Conservation (phyloP, 495 filamentous ascomycete genomes). For the Mytilinidion resinicola region DNA sequence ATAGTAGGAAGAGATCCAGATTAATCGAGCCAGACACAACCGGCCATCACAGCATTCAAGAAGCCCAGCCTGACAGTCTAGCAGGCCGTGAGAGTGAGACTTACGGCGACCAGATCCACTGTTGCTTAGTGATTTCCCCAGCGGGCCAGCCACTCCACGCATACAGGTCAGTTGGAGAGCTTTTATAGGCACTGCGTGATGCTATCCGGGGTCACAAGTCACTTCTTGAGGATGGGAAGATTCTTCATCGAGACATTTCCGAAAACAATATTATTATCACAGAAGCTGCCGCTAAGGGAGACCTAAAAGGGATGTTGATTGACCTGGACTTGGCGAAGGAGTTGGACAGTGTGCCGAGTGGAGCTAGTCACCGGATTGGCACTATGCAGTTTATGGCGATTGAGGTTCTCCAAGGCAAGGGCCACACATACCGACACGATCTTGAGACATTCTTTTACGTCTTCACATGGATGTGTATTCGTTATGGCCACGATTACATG, state of each 20-base stretch:
- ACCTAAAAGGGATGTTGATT: slow-evolving; percentile 34
- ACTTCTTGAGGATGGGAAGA: slow-evolving; percentile 34
- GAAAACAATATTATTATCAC: slow-evolving; percentile 39
- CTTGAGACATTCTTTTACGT: slow-evolving; percentile 11
- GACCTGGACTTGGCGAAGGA: slow-evolving; percentile 35
- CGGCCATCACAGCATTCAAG: too few species aligned
- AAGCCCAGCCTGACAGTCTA: too few species aligned
- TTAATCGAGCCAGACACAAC: too few species aligned
- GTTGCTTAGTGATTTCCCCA: too few species aligned
- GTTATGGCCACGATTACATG: too few species aligned
- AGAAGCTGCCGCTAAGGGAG: slow-evolving; percentile 12
- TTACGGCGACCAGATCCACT: too few species aligned
- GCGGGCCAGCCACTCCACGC: too few species aligned
- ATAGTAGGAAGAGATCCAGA: too few species aligned
- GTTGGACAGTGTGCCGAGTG: slow-evolving; percentile 13
- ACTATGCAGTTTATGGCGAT: slow-evolving; percentile 44
- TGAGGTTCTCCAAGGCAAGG: slow-evolving; percentile 9
- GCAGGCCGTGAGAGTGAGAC: too few species aligned
- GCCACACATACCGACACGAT: slow-evolving; percentile 6
- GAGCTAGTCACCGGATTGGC: slow-evolving; percentile 37
- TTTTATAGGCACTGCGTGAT: too few species aligned
- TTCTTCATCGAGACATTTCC: slow-evolving; percentile 40
- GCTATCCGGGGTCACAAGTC: too few species aligned
- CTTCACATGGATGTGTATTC: slow-evolving; percentile 7
- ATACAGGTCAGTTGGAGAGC: too few species aligned